Conservation (phyloP, 2,329 filamentous ascomycete species). For the Aureobasidium sp. region DNA sequence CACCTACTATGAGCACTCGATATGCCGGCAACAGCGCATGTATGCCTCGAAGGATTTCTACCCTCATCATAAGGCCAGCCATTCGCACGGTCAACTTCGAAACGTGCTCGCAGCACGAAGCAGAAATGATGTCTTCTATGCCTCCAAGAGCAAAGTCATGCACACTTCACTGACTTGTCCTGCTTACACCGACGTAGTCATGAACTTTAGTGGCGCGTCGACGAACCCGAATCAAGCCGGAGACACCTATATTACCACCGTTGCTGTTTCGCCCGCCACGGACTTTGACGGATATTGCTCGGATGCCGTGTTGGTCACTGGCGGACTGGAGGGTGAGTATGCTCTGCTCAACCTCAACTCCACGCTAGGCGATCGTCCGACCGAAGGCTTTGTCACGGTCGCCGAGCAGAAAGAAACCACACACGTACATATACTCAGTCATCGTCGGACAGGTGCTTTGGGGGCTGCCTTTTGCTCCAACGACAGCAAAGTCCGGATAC, state of each 20-base stretch:
- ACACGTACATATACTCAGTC: slow-evolving; percentile 48
- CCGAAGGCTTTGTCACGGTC: slow-evolving; percentile 43
- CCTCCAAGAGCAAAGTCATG: slow-evolving; percentile 40
- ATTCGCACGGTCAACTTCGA: slow-evolving; percentile 54
- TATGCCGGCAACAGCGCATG: slow-evolving; percentile 16
- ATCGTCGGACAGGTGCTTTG: slow-evolving; percentile 40
- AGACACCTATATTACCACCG: slow-evolving; percentile 45
- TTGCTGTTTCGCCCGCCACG: slow-evolving; percentile 34
- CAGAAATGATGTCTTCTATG: slow-evolving; percentile 51
- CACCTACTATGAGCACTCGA: neutral
- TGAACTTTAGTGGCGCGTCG: slow-evolving; percentile 42
- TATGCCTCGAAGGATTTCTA: slow-evolving; percentile 27
- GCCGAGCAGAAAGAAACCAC: slow-evolving; percentile 51
- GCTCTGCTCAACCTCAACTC: slow-evolving; percentile 40
- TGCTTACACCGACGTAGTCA: slow-evolving; percentile 34
- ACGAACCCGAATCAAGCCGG: slow-evolving; percentile 31
- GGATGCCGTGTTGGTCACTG: slow-evolving; percentile 46
- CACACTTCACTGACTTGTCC: slow-evolving; percentile 44
- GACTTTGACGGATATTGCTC: slow-evolving; percentile 20
- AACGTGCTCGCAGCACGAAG: slow-evolving; percentile 50
- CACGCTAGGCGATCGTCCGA: slow-evolving; percentile 27
- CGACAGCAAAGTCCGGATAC: slow-evolving; percentile 47
- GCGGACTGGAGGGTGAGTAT: slow-evolving; percentile 53
- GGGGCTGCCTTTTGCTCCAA: slow-evolving; percentile 53
- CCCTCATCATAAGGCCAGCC: slow-evolving; percentile 41